Base-by-base conservation (phyloP, 2,329 filamentous ascomycete genomes). In the Cercospora sp. region DNA sequence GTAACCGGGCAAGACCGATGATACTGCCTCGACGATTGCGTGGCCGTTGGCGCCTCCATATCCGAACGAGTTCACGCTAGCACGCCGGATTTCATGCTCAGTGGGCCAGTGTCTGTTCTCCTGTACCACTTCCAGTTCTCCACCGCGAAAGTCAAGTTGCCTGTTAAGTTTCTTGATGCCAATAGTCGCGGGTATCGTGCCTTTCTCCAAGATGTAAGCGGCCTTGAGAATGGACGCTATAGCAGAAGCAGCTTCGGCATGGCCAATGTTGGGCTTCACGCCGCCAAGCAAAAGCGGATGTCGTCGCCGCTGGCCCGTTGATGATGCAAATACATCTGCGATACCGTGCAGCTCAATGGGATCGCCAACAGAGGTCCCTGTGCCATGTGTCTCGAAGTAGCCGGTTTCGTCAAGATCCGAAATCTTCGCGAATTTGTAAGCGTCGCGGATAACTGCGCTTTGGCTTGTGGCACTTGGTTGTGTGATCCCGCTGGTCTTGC, bases 401-500 rank as follows among this genome's bases (percentile, higher is more conserved):
- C 60, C 57, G 16, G 70, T 73, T 16, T 66, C 62, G 9, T 30
- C 21, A 4, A 66, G n/a, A 53, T 28, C 16, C 49, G 49, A 28
- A 9, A 53, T 53, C 18, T 78, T 79, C 5, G 79, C 79, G 3
- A 68, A 72, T 6, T 55, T 59, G 66, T 84, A 84, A 0, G 76
- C 77, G 1, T 75, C 43, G 3, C 72, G 67, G 12, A 82, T 81
- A 10, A 82, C 64, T 0, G 68, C 68, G 1, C 66, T 74, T 69
- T 84, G 82, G 0, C 80, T 75, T 0, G 69, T 65, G 1, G 74
- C 59, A 28, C 74, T 79, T 13, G 81, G 81, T 65, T 78, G 68
- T 0, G 80, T 81, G 10, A 84, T 79, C 3, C 81, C 80, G 4
- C 88, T 66, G 8, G 65, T 69, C 53, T 60, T 61, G 13, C 69